A percentile compares a stretch with the other conserved stretches of the same genome.
These are phyloP conservation scores for Neurospora sublineolata DNA, from an alignment of 495 filamentous ascomycete genomes.

Conservation along the genomic window DNA sequence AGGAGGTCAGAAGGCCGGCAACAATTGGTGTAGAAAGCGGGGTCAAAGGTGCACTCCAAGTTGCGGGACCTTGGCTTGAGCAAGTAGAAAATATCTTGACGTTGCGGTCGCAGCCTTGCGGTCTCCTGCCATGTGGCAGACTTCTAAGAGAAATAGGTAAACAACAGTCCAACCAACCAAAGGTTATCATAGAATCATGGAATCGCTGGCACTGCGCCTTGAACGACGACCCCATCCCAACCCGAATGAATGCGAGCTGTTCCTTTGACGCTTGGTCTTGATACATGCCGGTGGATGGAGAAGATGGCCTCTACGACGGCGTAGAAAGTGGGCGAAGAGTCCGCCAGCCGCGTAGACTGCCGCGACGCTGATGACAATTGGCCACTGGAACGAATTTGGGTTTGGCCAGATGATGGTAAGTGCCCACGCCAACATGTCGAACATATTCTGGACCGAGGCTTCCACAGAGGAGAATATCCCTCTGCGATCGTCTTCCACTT, in stretches of 20 bases:
- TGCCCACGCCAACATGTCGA: conserved; percentile 52
- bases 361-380: conserved; percentile 43
- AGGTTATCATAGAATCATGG: background rate
- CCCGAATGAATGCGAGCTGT: background rate
- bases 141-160: background rate
- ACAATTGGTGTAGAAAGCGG: background rate
- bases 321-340: conserved; percentile 46
- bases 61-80: background rate
- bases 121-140: background rate
- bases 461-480: conserved; percentile 54
- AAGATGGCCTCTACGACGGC: conserved; percentile 49
- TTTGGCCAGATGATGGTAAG: conserved; percentile 47
- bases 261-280: background rate
- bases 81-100: background rate
- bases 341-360: conserved; percentile 38
- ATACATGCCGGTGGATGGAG: conserved; percentile 29
- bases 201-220: background rate
- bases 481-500: conserved; percentile 36
- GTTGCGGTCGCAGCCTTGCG: background rate
- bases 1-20: background rate
- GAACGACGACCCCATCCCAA: background rate
- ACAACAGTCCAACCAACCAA: background rate
- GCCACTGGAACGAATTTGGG: conserved; percentile 50
- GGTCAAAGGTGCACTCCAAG: background rate
- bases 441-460: conserved; percentile 49